Evolutionary conservation across 2,329 filamentous ascomycete species (phyloP).

Genomic region (Harringtonia aguacate): DNA sequence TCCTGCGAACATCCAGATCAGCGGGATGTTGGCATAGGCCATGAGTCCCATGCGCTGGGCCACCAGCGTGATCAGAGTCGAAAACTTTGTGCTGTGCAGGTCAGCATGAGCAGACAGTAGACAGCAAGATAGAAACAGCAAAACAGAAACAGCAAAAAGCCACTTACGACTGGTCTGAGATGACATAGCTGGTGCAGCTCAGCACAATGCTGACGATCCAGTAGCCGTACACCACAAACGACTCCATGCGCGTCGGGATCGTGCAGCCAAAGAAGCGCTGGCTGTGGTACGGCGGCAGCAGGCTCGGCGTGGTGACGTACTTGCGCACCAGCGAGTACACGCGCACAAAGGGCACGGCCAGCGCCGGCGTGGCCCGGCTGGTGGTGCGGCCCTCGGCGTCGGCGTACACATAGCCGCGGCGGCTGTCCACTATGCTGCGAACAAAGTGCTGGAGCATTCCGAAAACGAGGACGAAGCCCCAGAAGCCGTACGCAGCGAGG

Average conservation of each 20-base stretch:
- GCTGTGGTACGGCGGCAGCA: constrained; percentile 1
- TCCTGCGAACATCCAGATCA: constrained; percentile 41
- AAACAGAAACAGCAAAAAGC: too few species aligned
- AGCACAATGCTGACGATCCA: too few species aligned
- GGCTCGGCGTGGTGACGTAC: constrained; percentile 1
- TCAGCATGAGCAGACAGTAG: too few species aligned
- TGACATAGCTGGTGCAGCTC: too few species aligned
- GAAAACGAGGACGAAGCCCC: constrained; percentile 2
- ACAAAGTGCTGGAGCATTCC: constrained; percentile 1
- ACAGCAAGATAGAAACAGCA: too few species aligned
- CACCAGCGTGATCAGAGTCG: constrained; percentile 2
- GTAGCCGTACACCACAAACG: not conserved
- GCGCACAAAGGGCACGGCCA: not conserved
- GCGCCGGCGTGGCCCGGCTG: not conserved
- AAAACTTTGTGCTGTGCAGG: too few species aligned
- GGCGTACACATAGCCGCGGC: not conserved
- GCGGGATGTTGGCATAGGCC: constrained; percentile 9
- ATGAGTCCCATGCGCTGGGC: constrained; percentile 12
- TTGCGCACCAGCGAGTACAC: not conserved
- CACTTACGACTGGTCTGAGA: too few species aligned
- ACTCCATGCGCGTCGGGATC: constrained; percentile 4
- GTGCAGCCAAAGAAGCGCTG: constrained; percentile 3
- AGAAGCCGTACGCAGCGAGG: constrained; percentile 2
- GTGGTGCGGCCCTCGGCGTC: not conserved
- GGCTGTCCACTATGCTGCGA: not conserved